Conservation (phyloP, 2,329 filamentous ascomycete species). For the Didymosphaeria variabile region DNA sequence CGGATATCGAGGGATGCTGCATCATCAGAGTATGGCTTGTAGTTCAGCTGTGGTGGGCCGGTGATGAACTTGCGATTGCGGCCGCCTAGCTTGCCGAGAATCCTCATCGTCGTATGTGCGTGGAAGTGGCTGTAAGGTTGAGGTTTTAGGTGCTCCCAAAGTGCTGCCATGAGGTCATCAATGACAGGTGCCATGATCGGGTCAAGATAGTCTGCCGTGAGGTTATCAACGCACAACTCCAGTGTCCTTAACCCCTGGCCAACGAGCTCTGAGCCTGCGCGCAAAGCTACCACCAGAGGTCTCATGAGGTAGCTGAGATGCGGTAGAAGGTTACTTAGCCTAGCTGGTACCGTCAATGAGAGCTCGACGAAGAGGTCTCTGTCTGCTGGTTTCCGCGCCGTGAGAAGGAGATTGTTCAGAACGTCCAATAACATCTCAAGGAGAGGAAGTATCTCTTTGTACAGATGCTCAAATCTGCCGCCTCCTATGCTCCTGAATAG, state of each 20-base stretch:
- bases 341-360: constrained; percentile 92
- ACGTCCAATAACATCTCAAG: constrained; percentile 98
- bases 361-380: constrained; percentile 97
- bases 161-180: constrained; percentile 95
- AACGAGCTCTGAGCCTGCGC: constrained; percentile 91
- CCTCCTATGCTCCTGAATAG: constrained; percentile 97
- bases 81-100: constrained; percentile 94
- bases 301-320: constrained; percentile 98
- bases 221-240: constrained; percentile 96
- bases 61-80: constrained; percentile 96
- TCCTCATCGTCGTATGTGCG: constrained; percentile 96
- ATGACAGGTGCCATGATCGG: constrained; percentile 99
- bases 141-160: constrained; percentile 94
- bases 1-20: constrained; percentile 86
- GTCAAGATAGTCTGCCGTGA: constrained; percentile 96
- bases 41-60: constrained; percentile 83
- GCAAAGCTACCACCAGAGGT: constrained; percentile 91
- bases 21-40: constrained; percentile 87
- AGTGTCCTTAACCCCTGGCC: constrained; percentile 92
- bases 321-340: constrained; percentile 91
- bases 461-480: constrained; percentile 95
- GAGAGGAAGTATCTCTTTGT: constrained; percentile 96
- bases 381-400: constrained; percentile 88
- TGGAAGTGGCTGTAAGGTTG: constrained; percentile 97
- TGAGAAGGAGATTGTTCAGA: constrained; percentile 91